Conservation (phyloP, 495 filamentous ascomycete species). For the Penicillium lividum region DNA sequence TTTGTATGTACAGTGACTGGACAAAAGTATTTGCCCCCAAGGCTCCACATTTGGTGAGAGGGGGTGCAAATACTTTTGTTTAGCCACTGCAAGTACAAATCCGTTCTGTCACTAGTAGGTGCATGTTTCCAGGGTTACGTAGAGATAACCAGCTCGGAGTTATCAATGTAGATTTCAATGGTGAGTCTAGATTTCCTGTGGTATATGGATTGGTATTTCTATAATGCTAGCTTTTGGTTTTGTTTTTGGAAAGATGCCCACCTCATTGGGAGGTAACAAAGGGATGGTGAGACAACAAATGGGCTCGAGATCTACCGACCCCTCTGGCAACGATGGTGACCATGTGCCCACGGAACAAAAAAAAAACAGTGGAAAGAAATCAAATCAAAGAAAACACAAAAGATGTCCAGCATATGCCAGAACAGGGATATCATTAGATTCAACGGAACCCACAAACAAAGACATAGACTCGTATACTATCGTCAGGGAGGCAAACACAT, state of each 20-base stretch:
- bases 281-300: slow-evolving; percentile 5
- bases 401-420: slow-evolving; percentile 16
- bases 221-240: slow-evolving; percentile 30
- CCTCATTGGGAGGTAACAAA: slow-evolving; percentile 14
- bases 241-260: slow-evolving; percentile 8
- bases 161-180: no score
- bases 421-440: slow-evolving; percentile 39
- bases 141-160: background rate
- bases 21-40: no score
- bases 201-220: slow-evolving; percentile 21
- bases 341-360: slow-evolving; percentile 2
- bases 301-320: slow-evolving; percentile 4
- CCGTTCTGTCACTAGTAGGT: background rate
- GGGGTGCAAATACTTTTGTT: background rate
- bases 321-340: slow-evolving; percentile 1
- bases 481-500: slow-evolving; percentile 21
- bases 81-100: background rate
- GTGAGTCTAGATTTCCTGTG: background rate
- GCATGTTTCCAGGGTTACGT: background rate
- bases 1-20: no score
- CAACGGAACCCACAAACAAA: slow-evolving; percentile 30
- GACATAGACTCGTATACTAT: slow-evolving; percentile 34
- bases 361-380: slow-evolving; percentile 4
- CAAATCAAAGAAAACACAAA: slow-evolving; percentile 9
- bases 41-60: no score